phyloP scores from a whole-genome alignment of 108 stramenopile genomes.

The Phaeodactylum tricornutum region DNA sequence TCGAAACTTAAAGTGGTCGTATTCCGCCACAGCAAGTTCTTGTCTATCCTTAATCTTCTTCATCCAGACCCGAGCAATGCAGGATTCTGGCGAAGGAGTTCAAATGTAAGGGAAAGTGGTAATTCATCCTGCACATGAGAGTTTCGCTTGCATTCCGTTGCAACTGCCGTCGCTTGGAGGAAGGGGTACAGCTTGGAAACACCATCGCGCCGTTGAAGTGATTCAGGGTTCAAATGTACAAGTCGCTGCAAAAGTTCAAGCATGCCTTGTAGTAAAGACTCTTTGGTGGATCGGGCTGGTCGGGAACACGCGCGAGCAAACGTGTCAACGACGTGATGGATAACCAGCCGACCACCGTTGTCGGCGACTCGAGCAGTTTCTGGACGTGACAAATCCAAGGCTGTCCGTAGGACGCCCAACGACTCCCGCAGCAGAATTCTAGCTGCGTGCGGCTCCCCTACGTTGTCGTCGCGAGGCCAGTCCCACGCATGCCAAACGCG shows the following conservation, averaged over 20 bases:
- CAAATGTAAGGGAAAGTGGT: slow-evolving; percentile 16
- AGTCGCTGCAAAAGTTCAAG: slow-evolving; percentile 27
- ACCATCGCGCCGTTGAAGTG: slow-evolving; percentile 40
- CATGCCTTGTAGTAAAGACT: slow-evolving; percentile 17
- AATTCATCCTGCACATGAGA: slow-evolving; percentile 18
- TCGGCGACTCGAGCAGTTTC: slow-evolving; percentile 25
- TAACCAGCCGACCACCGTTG: slow-evolving; percentile 26
- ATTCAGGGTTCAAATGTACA: slow-evolving; percentile 34
- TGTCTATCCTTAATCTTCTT: no score
- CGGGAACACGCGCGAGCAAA: slow-evolving; percentile 33
- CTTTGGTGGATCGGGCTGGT: slow-evolving; percentile 8
- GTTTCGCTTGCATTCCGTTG: slow-evolving; percentile 9
- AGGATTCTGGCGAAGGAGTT: slow-evolving; percentile 26
- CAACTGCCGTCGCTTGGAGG: slow-evolving; percentile 44
- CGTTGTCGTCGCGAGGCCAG: slow-evolving; percentile 31
- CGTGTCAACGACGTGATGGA: slow-evolving; percentile 57
- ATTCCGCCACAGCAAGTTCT: no score
- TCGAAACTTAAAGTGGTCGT: no score
- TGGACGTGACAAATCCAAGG: slow-evolving; percentile 30
- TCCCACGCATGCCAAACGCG: slow-evolving; percentile 43
- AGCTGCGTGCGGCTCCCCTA: slow-evolving; percentile 13
- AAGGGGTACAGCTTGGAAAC: slow-evolving; percentile 45
- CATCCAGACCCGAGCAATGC: no score
- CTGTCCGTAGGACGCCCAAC: slow-evolving; percentile 26
- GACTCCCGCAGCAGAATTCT: slow-evolving; percentile 36